Evolutionary conservation across 2,329 filamentous ascomycete species (phyloP).

Genomic region (Cadophora sp.): DNA sequence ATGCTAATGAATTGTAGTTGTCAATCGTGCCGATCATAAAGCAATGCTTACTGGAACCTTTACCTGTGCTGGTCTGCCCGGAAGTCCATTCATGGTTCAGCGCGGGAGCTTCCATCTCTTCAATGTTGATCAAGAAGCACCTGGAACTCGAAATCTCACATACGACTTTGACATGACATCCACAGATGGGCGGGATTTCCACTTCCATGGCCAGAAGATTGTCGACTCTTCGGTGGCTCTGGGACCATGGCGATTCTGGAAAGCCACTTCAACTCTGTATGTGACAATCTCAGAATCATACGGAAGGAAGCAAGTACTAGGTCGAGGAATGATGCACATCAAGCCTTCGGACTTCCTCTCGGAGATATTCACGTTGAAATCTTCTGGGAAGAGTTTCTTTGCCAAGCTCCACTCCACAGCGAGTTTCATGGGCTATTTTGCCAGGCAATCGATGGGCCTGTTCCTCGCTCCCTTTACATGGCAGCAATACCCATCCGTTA

Average conservation of each 20-base stretch:
- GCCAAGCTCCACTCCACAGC: conserved; percentile 54
- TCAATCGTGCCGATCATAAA: conserved; percentile 56
- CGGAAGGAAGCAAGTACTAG: conserved; percentile 51
- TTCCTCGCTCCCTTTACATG: conserved; percentile 61
- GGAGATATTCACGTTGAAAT: conserved; percentile 60
- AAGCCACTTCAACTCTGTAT: conserved; percentile 66
- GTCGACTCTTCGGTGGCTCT: conserved; percentile 66
- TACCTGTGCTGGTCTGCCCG: conserved; percentile 59
- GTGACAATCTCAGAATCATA: conserved; percentile 58
- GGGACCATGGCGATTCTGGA: conserved; percentile 63
- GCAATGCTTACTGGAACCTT: conserved; percentile 66
- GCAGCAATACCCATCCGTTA: conserved; percentile 60
- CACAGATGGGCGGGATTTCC: conserved; percentile 57
- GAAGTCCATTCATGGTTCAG: conserved; percentile 66
- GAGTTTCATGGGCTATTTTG: conserved; percentile 63
- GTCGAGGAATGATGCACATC: conserved; percentile 65
- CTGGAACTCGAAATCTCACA: conserved; percentile 64
- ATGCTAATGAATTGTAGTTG: conserved; percentile 41
- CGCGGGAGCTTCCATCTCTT: conserved; percentile 65
- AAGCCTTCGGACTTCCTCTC: conserved; percentile 59
- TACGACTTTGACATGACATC: conserved; percentile 69
- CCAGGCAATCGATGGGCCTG: conserved; percentile 57
- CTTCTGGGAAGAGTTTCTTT: conserved; percentile 56
- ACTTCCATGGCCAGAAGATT: conserved; percentile 68
- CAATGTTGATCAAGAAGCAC: conserved; percentile 56